Evolutionary conservation across 805 yeast genomes (phyloP), one percentile per base, ranked within the genome.

Genomic region (Naumovozyma castellii): DNA sequence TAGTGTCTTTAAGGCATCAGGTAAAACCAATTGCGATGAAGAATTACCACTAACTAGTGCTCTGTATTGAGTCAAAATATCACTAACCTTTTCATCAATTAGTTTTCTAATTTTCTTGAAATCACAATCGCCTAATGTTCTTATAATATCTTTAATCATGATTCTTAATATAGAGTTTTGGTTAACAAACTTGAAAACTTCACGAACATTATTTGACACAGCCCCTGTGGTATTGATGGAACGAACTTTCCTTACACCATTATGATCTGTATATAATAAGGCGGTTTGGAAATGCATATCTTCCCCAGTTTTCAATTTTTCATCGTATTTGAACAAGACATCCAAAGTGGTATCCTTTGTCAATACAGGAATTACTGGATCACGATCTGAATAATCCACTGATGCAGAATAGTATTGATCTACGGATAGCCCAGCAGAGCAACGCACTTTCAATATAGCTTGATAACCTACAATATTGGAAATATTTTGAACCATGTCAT

Each of bases 241-340:
- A 45, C 98, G 72, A 13, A 92, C 90, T 50, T 84, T 80, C 48
- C 97, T 68, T 6, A 69, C 62, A 17, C 98, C 98, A 36, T 70
- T 69, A 2, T 69, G 54, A 35, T 86, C 83, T 0, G 97, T 88
- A 57, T 87, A 90, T 40, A 92, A 65, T 19, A 92, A 49, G 0
- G 97, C 97, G 1, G 84, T 82, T 62, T 92, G 98, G 67, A 90
- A 85, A 58, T 86, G 92, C 17, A 85, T 83, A 58, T 87, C 96
- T 30, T 72, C 69, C 44, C 76, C 76, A 2, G 82, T 68, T 42
- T 78, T 75, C 13, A 56, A 44, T 44, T 76, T 76, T 3, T 86
- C 86, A 54, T 87, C 96, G 53, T 84, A 82, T 35, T 71, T 71
- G 51, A 90, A 76, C 38, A 85, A 69, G 2, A 84, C 80, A 8